phyloP scores from a whole-genome alignment of 1,139 yeast species.

The Yarrowia galli region DNA sequence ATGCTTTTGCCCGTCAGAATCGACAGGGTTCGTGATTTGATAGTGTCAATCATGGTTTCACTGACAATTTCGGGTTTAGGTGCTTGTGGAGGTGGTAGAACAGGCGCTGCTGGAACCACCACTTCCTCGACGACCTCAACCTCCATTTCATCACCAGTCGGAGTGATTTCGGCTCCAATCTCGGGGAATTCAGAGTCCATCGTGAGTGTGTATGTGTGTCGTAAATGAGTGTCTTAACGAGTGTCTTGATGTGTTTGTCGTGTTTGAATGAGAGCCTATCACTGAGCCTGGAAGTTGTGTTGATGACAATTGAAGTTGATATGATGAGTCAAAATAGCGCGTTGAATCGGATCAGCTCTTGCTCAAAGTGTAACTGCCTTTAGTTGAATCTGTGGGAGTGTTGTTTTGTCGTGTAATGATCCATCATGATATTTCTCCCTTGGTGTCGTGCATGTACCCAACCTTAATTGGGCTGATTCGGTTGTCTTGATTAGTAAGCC shows the following conservation, averaged over 20 bases:
- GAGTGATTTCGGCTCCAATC: neutral
- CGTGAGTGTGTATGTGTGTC: neutral
- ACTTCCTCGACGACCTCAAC: slow-evolving; percentile 5
- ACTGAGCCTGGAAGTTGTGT: too few relatives aligned
- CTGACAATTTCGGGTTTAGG: slow-evolving; percentile 37
- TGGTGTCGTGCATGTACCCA: slow-evolving; percentile 23
- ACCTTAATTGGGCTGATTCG: neutral
- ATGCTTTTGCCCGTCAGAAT: slow-evolving; percentile 45
- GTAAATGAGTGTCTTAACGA: neutral
- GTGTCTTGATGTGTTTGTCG: too few relatives aligned
- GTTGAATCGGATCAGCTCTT: too few relatives aligned
- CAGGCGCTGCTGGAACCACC: neutral
- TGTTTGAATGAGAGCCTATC: too few relatives aligned
- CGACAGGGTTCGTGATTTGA: slow-evolving; percentile 43
- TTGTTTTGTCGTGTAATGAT: neutral
- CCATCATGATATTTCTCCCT: slow-evolving; percentile 13
- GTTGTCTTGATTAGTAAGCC: too few relatives aligned
- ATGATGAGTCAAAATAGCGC: too few relatives aligned
- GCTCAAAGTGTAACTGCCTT: neutral
- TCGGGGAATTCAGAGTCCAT: slow-evolving; percentile 36
- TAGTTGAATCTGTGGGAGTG: neutral
- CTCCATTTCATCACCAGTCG: slow-evolving; percentile 2
- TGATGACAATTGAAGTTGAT: neutral
- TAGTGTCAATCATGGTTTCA: slow-evolving; percentile 1
- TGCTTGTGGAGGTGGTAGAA: slow-evolving; percentile 3